Base-by-base conservation (phyloP, 1,284 basidiomycete species). In the Tranzscheliella williamsii region DNA sequence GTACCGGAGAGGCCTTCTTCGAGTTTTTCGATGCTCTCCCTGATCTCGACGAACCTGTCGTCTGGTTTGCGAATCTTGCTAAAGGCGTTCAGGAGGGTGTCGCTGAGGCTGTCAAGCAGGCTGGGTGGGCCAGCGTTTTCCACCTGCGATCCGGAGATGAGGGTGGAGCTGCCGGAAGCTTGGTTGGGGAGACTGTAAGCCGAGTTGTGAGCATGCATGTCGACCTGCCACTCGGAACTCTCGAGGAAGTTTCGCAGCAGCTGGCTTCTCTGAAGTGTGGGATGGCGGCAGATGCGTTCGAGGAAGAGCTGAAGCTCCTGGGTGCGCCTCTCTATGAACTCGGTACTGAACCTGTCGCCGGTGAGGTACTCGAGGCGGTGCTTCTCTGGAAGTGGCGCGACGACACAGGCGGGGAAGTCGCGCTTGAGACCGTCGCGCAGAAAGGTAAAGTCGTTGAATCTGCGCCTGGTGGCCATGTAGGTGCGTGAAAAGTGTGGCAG, bases 401-500 rank as follows among this genome's bases (percentile, higher is more conserved):
- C 89, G 17, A 98, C 90, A 71, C 91, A 94, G 46, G 94, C 95
- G 3, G 92, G 92, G 74, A 97, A 99, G 79, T 93, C 88, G 79
- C 87, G 87, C 17, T 85, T 84, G 24, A 99, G 85, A 71, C 95
- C 85, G 40, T 95, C 87, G 55, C 89, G 83, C 27, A 99, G 81
- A 78, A 98, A 98, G 27, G 90, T 88, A 79, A 99, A 99, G 80
- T 99, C 95, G 73, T 94, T 90, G 80, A 95, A 99, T 21, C 94
- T 85, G 54, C 94, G 84, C 43, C 94, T 85, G 13, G 88, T 82
- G 5, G 86, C 82, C 81, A 33, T 85, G 84, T 21, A 87, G 85
- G 82, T 62, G 15, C 63, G 51, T 4, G 66, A 50, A 42, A 89
- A 97, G 80, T 86, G 89, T 21, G 84, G 83, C 17, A 88, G 83